A percentile compares a stretch with the other conserved stretches of the same genome.
Conservation (phyloP, 768 basidiomycete genomes). For the Suillus luteus region DNA sequence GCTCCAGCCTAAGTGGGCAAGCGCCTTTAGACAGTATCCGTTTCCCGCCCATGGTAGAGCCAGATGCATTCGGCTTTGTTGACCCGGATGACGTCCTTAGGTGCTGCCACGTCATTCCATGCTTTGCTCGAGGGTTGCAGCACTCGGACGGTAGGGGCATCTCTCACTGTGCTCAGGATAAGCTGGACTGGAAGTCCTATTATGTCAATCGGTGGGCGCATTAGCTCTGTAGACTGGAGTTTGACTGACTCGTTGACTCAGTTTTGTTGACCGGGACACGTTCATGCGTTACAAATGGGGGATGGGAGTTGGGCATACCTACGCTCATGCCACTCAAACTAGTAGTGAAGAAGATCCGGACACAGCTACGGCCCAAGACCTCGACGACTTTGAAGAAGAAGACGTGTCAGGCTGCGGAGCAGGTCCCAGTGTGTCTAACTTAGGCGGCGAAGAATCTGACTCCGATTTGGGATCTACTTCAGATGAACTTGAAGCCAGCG, state of each 20-base stretch:
- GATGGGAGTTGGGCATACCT: not conserved
- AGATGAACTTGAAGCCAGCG: no score
- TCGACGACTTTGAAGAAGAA: no score
- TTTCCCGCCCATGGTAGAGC: constrained; percentile 6
- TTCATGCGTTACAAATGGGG: not conserved
- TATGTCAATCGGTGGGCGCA: constrained; percentile 15
- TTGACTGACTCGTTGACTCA: not conserved
- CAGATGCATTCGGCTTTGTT: constrained; percentile 14
- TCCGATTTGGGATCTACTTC: no score
- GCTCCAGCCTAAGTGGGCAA: not conserved
- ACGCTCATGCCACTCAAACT: no score
- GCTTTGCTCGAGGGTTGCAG: constrained; percentile 1
- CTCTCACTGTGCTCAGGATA: constrained; percentile 10
- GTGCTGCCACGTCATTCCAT: constrained; percentile 16
- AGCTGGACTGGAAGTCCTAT: constrained; percentile 10
- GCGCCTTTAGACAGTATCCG: not conserved
- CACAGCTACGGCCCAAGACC: no score
- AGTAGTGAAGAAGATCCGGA: no score
- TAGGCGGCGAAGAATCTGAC: no score
- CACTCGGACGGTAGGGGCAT: constrained; percentile 5
- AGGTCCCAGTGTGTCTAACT: no score
- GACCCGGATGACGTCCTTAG: constrained; percentile 12
- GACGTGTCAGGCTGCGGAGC: no score
- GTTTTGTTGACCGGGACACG: constrained; percentile 13
- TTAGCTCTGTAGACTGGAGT: not conserved